Evolutionary conservation across 805 yeast genomes (phyloP), one percentile per base, ranked within the genome.

Genomic region (Wickerhamiella shivajii): DNA sequence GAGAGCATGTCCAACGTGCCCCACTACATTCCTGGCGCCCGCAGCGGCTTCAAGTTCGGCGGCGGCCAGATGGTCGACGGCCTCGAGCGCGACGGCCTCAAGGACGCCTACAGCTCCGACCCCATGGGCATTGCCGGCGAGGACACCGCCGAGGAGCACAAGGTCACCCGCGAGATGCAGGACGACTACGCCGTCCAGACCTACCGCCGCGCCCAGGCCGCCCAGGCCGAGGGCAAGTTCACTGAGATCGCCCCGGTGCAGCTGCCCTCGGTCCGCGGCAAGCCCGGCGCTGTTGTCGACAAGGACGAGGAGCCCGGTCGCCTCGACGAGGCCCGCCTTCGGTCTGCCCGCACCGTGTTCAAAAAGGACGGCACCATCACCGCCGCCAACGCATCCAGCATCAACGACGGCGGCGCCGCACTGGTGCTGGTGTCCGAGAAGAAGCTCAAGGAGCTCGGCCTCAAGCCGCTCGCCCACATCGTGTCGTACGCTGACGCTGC

Each of bases 401-500:
- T 90, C 51, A 90, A 87, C 59, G 99, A 90, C 59, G 99, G 99
- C 61, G 97, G 83, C 56, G 95, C 97, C 36, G 97, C 97, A 31
- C 71, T 90, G 24, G 65, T 90, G 28, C 67, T 90, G 45, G 90
- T 83, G 33, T 78, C 93, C 39, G 96, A 72, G 54, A 63, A 63
- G 42, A 84, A 85, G 64, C 67, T 85, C 49, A 71, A 73, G 56
- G 94, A 85, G 67, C 71, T 84, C 48, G 77, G 77, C 29, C 64
- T 90, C 53, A 83, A 66, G 55, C 98, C 99, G 43, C 56, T 90
- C 42, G 97, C 95, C 40, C 73, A 74, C 57, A 76, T 90, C 49
- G 55, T 69, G 34, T 93, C 95, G 40, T 87, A 94, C 93, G 98
- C 93, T 60, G 99, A 90, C 57, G 97, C 97, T 51, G 98, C 93